Conservation (phyloP, 179 eudicot species). For the Patellifolia procumbens region DNA sequence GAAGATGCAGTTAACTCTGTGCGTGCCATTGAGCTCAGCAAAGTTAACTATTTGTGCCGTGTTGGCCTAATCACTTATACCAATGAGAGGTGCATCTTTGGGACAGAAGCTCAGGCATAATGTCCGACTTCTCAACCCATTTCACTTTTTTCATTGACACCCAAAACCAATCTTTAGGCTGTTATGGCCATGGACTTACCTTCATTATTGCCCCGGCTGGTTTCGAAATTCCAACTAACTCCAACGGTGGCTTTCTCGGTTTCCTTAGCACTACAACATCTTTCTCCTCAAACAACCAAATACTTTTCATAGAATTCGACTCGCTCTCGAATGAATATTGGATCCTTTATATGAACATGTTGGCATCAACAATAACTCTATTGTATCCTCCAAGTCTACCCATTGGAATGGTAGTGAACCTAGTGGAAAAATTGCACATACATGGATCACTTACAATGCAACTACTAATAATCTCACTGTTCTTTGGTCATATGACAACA, state of each 20-base stretch:
- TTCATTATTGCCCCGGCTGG: constrained; percentile 44
- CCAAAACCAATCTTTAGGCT: background rate
- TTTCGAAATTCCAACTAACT: constrained; percentile 47
- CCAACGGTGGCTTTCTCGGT: constrained; percentile 49
- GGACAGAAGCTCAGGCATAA: constrained; percentile 24
- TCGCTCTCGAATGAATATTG: constrained; percentile 34
- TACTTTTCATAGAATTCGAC: constrained; percentile 46
- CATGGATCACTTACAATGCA: constrained; percentile 44
- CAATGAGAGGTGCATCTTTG: constrained; percentile 34
- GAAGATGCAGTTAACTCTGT: constrained; percentile 35
- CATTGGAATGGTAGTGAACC: too few relatives aligned
- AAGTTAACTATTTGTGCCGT: constrained; percentile 26
- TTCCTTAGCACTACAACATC: constrained; percentile 44
- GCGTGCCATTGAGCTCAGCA: constrained; percentile 38
- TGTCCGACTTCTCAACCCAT: constrained; percentile 44
- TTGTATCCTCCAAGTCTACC: constrained; percentile 23
- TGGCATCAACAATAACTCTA: constrained; percentile 48
- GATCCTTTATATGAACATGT: constrained; percentile 52
- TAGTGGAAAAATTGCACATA: constrained; percentile 37
- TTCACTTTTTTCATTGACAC: constrained; percentile 42
- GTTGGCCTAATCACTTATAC: constrained; percentile 38
- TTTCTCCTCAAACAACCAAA: constrained; percentile 25
- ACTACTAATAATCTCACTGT: constrained; percentile 42
- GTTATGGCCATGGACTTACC: constrained; percentile 39
- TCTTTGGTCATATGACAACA: constrained; percentile 34